Evolutionary conservation across 2,329 filamentous ascomycete genomes (phyloP), one percentile per base, ranked within the genome.

Genomic region (Diaporthe sp.): DNA sequence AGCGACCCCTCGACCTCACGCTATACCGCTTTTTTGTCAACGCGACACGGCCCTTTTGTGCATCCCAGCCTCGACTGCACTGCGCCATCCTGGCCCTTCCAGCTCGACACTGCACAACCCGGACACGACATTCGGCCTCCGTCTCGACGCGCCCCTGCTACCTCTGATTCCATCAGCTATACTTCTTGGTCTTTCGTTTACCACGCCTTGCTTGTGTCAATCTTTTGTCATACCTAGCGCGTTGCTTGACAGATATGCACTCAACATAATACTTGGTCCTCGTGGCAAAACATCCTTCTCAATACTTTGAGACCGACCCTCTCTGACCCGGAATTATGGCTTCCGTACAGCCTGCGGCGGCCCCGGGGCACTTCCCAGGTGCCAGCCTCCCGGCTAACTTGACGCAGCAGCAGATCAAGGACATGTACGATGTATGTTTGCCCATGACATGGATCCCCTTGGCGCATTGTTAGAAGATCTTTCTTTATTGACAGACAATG

Each of bases 341-440:
- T 84, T 96, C 94, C 78, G 92, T 95, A 82, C 94, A 97, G 86
- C 51, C 71, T 73, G 86, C 91, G 81, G 89, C 92, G 78, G 91
- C 93, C 78, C 90, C 91, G 80, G 90, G 94, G 85, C 91, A 93
- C 84, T 90, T 93, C 83, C 90, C 90, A 78, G 91, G 90, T 80
- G 88, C 87, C 76, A 75, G 73, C 70, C 87, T 95, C 83, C 89
- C 92, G 73, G 86, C 89, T 49, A 92, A 92, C 83, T 88, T 95
- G 81, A 96, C 91, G 75, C 93, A 93, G 81, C 92, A 95, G 81
- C 92, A 95, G 83, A 90, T 95, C 57, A 94, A 96, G 84, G 94
- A 95, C 81, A 89, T 94, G 79, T 94, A 89, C 78, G 85, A 88
- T 83, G 93, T 94, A 88, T 82, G 88, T 28, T 72, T 72, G 44